A percentile compares a stretch with the other conserved stretches of the same genome.
Conservation (phyloP, 1,284 basidiomycete species). For the Chalciporus sp. region DNA sequence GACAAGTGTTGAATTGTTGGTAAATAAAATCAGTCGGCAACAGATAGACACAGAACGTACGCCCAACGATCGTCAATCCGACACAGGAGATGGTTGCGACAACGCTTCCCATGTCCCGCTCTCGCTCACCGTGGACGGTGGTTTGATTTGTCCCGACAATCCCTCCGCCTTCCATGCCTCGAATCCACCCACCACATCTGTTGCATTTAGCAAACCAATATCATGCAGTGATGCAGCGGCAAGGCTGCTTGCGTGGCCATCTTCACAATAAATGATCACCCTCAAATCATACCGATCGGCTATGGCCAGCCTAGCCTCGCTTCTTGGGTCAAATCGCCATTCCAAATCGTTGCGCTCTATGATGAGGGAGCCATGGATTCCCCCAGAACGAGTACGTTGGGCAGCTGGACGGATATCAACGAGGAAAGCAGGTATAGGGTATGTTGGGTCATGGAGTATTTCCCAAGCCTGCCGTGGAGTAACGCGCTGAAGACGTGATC, state of each 20-base stretch:
- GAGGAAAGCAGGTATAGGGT: conserved; percentile 62
- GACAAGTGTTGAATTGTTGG: too few species aligned
- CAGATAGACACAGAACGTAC: too few species aligned
- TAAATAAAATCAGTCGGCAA: too few species aligned
- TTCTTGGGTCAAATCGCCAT: conserved; percentile 73
- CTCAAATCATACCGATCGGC: conserved; percentile 72
- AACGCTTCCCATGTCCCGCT: conserved; percentile 33
- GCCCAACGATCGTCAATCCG: conserved; percentile 14
- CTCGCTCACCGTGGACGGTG: conserved; percentile 34
- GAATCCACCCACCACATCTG: conserved; percentile 74
- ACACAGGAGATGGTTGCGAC: conserved; percentile 28
- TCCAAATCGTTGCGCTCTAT: conserved; percentile 75
- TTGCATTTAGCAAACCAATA: conserved; percentile 68
- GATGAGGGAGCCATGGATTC: conserved; percentile 61
- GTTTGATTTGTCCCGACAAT: conserved; percentile 49
- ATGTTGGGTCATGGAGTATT: conserved; percentile 54
- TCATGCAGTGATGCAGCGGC: conserved; percentile 69
- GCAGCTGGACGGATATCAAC: conserved; percentile 72
- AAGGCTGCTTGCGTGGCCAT: conserved; percentile 68
- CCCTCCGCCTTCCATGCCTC: conserved; percentile 68
- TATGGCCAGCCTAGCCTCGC: conserved; percentile 54
- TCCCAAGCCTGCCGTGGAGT: conserved; percentile 60
- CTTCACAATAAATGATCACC: conserved; percentile 71
- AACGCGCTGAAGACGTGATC: conserved; percentile 63
- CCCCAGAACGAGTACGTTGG: conserved; percentile 56